Conservation (phyloP, 2,329 filamentous ascomycete species). For the Plenodomus biglobosus region DNA sequence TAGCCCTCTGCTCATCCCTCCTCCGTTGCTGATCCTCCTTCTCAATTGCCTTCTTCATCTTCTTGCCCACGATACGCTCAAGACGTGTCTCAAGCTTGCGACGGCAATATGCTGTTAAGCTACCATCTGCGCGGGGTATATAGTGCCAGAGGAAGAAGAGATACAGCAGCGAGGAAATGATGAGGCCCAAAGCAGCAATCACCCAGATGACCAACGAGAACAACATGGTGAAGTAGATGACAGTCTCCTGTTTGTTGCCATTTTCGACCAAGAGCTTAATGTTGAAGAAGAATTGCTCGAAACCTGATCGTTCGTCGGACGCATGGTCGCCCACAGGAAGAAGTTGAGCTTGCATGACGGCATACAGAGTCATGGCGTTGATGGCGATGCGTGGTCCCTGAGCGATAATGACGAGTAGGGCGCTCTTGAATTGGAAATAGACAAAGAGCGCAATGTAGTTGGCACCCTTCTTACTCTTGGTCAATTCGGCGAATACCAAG, state of each 20-base stretch:
- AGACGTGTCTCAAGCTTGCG: slow-evolving; percentile 88
- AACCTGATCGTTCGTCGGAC: slow-evolving; percentile 61
- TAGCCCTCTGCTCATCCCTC: slow-evolving; percentile 43
- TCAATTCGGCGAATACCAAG: slow-evolving; percentile 87
- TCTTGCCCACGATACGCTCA: slow-evolving; percentile 78
- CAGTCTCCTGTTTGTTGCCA: slow-evolving; percentile 71
- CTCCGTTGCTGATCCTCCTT: slow-evolving; percentile 65
- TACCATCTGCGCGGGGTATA: slow-evolving; percentile 79
- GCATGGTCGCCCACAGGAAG: slow-evolving; percentile 61
- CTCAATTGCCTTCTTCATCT: slow-evolving; percentile 84
- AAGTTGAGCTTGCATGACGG: slow-evolving; percentile 75
- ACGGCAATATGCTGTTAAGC: slow-evolving; percentile 81
- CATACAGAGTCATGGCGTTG: slow-evolving; percentile 85
- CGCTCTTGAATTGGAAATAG: slow-evolving; percentile 78
- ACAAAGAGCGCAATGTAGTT: slow-evolving; percentile 91
- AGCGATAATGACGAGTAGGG: slow-evolving; percentile 85
- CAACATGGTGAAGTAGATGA: slow-evolving; percentile 86
- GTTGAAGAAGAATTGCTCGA: slow-evolving; percentile 81
- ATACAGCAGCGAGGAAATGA: slow-evolving; percentile 77
- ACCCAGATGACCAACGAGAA: slow-evolving; percentile 91
- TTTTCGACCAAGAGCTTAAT: slow-evolving; percentile 70
- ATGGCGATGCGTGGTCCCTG: slow-evolving; percentile 90
- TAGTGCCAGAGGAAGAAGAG: slow-evolving; percentile 90
- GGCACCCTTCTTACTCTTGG: slow-evolving; percentile 85
- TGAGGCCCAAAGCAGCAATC: slow-evolving; percentile 71